Base-by-base conservation (phyloP, 2,329 filamentous ascomycete species). In the Tolypocladium ovalisporum region DNA sequence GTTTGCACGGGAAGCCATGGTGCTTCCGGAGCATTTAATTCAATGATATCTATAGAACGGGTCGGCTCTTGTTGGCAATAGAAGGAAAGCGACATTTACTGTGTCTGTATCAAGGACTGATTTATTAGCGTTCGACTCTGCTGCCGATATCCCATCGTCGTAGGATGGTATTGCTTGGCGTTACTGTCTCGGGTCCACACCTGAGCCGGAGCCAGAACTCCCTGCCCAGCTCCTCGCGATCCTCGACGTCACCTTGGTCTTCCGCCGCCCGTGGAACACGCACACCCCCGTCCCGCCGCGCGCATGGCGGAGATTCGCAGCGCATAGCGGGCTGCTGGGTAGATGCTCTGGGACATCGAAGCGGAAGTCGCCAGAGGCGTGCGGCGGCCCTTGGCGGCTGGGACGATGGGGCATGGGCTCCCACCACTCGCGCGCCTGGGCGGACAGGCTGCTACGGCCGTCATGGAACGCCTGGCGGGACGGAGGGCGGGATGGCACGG, bases 281-380 rank as follows among this genome's bases (percentile, higher is more conserved):
- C 79, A 82, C 3, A 81, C 59, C 0, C 76, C 78, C 7, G 70
- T 74, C 5, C 78, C 77, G n/a, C 74, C 70, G 17, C 73, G 73
- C 55, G 64, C 64, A 56, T 79, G 74, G 44, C 70, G 74, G 49
- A 66, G 66, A 63, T 81, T 79, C 10, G 77, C 67, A 2, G 79
- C 79, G 56, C 79, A 82, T 68, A 80, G 73, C 19, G 78, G 78
- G 62, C 78, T 81, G 57, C 60, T 76, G 36, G 78, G 76, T 9
- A 79, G 66, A 60, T 82, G 79, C 60, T 81, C 76, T 1, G 78
- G 76, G 13, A 81, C 60, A 52, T 79, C 72, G 58, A 82, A 80
- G 53, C 76, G 68, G 57, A 82, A 81, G 5, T 59, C 55, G 27
- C 56, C 57, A 10, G 56, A 19, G 12, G 22, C n/a, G 12, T 2